These are phyloP conservation scores for Cryptosporidium muris DNA, from an alignment of 169 alveolate species.

Conservation along the genomic window DNA sequence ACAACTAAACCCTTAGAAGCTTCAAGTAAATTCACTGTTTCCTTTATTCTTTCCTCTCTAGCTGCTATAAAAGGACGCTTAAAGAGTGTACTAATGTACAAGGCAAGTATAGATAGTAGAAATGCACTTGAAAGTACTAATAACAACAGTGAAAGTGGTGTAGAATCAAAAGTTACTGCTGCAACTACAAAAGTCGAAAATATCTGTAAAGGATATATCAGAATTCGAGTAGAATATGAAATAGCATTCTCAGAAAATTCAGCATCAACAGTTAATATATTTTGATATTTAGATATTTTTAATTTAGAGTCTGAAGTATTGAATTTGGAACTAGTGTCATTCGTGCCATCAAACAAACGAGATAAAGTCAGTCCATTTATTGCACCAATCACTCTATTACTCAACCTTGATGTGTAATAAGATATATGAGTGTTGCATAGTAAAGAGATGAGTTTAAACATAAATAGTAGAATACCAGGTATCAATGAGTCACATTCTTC, in stretches of 20 bases:
- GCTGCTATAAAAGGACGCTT: constrained; percentile 62
- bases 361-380: constrained; percentile 53
- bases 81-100: constrained; percentile 49
- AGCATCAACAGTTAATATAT: constrained; percentile 46
- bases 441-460: constrained; percentile 4
- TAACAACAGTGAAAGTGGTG: constrained; percentile 9
- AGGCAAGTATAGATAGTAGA: constrained; percentile 3
- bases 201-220: constrained; percentile 19
- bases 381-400: constrained; percentile 63
- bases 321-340: neutral
- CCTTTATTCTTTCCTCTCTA: constrained; percentile 55
- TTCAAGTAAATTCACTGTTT: constrained; percentile 36
- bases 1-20: constrained; percentile 36
- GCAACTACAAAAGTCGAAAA: constrained; percentile 47
- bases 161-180: constrained; percentile 16
- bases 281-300: constrained; percentile 52
- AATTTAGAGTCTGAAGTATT: constrained; percentile 20
- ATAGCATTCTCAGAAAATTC: constrained; percentile 57
- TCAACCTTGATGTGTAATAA: constrained; percentile 22
- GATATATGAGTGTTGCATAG: constrained; percentile 47
- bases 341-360: constrained; percentile 5
- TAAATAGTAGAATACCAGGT: constrained; percentile 16
- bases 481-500: constrained; percentile 15
- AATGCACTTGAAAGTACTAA: constrained; percentile 15
- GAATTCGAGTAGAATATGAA: constrained; percentile 28